Evolutionary conservation across 2,329 filamentous ascomycete species (phyloP), one percentile per base, ranked within the genome.

Genomic region (Pestalotiopsis sp.): DNA sequence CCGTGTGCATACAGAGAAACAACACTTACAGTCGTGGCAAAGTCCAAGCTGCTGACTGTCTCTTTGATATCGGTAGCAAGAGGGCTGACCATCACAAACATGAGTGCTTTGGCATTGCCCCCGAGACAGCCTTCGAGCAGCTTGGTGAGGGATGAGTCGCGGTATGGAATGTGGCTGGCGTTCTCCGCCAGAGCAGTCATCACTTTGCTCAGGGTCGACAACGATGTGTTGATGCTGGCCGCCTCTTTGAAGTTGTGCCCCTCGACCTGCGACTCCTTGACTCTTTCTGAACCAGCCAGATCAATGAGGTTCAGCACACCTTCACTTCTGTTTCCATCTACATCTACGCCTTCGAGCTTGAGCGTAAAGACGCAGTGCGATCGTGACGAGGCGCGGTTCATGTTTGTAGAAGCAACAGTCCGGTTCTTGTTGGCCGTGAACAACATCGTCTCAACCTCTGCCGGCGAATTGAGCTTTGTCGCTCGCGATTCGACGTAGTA

Each of bases 291-390:
- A 36, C 96, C 96, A 9, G 96, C 97, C 73, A 99, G 85, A 81
- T 99, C 96, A 52, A 99, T 96, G 3, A 99, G 87, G 81, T 99
- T 99, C 69, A 99, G 88, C 0, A 95, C 97, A 52, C 96, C 95
- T 80, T 98, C 95, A 75, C 93, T 97, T 17, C 89, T 90, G 81
- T 98, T 94, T 12, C 89, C 64, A 77, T 78, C 76, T 25, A 83
- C 83, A 71, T 98, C 98, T 66, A 85, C 82, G n/a, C 90, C 89
- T 9, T 85, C 82, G 9, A 92, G 81, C 77, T 97, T 97, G 67
- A 99, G 87, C 68, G 98, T 97, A 78, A 99, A 98, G 64, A 99
- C 94, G 0, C 94, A 97, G 82, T 99, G 96, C 39, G 94, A 97
- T 64, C 97, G 92, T 12, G 94, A 97, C 0, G 94, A 97, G 61